Evolutionary conservation across 768 basidiomycete genomes (phyloP), one percentile per base, ranked within the genome.

Genomic region (Lactifluus pinguis): DNA sequence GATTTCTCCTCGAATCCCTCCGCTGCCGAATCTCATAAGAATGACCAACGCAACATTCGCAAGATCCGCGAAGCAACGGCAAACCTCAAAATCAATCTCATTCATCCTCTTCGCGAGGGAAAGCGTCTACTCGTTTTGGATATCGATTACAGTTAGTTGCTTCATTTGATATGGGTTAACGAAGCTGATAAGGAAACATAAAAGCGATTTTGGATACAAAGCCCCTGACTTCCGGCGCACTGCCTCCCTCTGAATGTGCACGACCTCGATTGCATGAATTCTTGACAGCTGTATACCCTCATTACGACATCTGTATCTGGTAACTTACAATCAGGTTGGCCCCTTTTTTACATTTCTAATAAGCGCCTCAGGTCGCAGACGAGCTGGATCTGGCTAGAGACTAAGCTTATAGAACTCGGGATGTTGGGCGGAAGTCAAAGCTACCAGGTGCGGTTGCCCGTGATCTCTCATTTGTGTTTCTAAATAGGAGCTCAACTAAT

Each of bases 261-360:
- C 75, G 93, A 42, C 93, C 93, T 4, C 77, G 82, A 15, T 75
- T 95, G 15, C 93, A 95, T 69, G 84, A 89, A 69, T 93, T 95
- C 68, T 74, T 95, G 21, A 85, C 89, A 69, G 78, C 80, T 6
- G 77, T 90, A 55, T 92, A 93, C 67, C 86, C 86, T 6, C 77
- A 84, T 69, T 95, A 95, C 69, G 92, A 95, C 67, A 89, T 95
- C 62, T 89, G 87, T 66, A 87, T 95, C 63, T 95, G 92, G 92
- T 88, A 68, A 25, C 25, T 25, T 25, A 25, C 25, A 42, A 69
- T 45, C 19, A 10, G 32, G 25, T 3, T 0, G 21, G 11, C 47
- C 38, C 17, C 17, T 32, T 39, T 13, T 29, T 49, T 53, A 13
- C 21, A 13, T 25, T 48, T 53, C 38, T 55, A 32, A 47, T 21